Base-by-base conservation (phyloP, 768 basidiomycete genomes). In the Psilocybe subaeruginosa region DNA sequence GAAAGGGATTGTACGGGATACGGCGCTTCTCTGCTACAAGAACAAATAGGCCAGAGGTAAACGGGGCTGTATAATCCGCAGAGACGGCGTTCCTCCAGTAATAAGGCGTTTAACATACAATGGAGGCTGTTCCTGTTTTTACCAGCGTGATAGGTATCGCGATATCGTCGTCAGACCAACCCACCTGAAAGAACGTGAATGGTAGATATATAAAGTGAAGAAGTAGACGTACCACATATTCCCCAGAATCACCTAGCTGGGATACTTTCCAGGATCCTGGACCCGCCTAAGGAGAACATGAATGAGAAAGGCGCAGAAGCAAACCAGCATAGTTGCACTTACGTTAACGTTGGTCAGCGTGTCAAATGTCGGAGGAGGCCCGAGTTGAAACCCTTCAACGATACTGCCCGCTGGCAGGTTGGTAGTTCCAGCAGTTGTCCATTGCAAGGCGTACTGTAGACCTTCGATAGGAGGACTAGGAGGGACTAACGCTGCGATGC, bases 331-430 rank as follows among this genome's bases (percentile, higher is more conserved):
- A n/a, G n/a, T n/a, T 54, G 60, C 19, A 54, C 45, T 11, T 54
- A 27, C 49, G 1, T 55, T 30, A 56, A 16, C 59, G 27, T 60
- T 45, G 11, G 52, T 19, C 0, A 62, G 16, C 3, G 49, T 45
- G 31, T 62, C 61, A 47, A 48, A 57, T 0, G 49, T 52, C 6
- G 56, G 55, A 27, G 54, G 1, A 3, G 55, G 61, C 2, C 60
- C 55, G 14, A 56, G 60, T n/a, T 51, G 48, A 47, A 61, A 61
- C 7, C 54, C 47, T 27, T 14, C 29, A 3, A 14, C 4, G 23
- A 61, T 17, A 14, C 47, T 56, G 9, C 55, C 60, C 4, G 12
- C 47, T 30, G 60, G 60, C 23, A 61, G 39, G 17, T 37, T n/a
- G 16, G 0, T 1, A 11, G 50, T 11, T 14, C 30, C 19, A 9